These are phyloP conservation scores for Didymella glomerata DNA, from an alignment of 2,329 filamentous ascomycete genomes.

Conservation along the genomic window DNA sequence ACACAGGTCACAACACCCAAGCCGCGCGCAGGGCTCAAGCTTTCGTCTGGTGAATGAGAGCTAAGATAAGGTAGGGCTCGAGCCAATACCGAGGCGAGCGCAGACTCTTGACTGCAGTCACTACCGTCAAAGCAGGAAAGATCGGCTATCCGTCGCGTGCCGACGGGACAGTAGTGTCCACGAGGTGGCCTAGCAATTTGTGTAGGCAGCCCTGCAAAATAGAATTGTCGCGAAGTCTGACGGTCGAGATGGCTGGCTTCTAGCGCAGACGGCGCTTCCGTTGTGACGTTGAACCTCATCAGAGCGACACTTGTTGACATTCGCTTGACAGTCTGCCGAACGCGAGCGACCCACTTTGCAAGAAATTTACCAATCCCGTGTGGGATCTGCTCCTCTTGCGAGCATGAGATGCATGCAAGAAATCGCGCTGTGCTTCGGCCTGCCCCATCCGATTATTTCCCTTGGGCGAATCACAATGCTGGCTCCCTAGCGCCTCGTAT, in stretches of 20 bases:
- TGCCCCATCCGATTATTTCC: conserved; percentile 13
- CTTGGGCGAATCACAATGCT: conserved; percentile 19
- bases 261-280: conserved; percentile 16
- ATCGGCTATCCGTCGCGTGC: conserved; percentile 20
- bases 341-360: conserved; percentile 7
- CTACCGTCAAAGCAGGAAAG: conserved; percentile 10
- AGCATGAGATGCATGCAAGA: conserved; percentile 10
- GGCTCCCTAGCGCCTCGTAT: conserved; percentile 21
- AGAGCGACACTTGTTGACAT: conserved; percentile 6
- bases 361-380: conserved; percentile 5
- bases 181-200: conserved; percentile 9
- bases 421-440: conserved; percentile 10
- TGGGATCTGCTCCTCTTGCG: conserved; percentile 1
- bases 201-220: conserved; percentile 9
- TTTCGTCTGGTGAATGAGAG: conserved; percentile 13
- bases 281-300: conserved; percentile 15
- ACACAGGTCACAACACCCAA: conserved; percentile 4
- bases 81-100: conserved; percentile 12
- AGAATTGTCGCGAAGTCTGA: conserved; percentile 6
- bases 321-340: conserved; percentile 18
- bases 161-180: conserved; percentile 2
- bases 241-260: conserved; percentile 9
- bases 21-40: conserved; percentile 13
- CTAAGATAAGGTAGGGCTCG: conserved; percentile 20
- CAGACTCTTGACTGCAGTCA: conserved; percentile 11